Evolutionary conservation across 352 stramenopile genomes (phyloP), one percentile per base, ranked within the genome.

Genomic region (Blastocystis sp.): DNA sequence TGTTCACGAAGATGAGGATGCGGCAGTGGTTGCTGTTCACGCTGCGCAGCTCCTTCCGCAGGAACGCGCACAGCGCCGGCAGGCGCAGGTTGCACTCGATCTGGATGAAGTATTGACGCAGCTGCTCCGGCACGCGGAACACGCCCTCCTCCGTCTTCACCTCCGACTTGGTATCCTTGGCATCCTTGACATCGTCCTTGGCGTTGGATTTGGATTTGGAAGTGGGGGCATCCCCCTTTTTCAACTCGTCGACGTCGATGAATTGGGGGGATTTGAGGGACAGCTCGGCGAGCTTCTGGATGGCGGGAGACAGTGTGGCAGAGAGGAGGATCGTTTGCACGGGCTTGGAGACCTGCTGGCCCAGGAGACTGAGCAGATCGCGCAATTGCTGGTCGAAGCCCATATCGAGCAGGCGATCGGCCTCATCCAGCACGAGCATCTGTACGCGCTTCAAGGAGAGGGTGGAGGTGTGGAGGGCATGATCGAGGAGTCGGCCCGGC

Each of bases 1-100:
- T 98, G 5, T 94, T 96, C 90, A 98, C 93, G 90, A 99, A 99
- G 1, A 98, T 94, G 52, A 99, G 93, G 40, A 97, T 93, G 45
- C 92, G 92, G 56, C 88, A 61, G 74, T 71, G 40, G n/a, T 66
- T 11, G 0, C n/a, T 28, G 19, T 77, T 79, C 43, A 66, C 59
- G 17, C n/a, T 45, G 21, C 76, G 79, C 64, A 81, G 59, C 41
- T 86, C 79, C 40, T 71, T 82, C 7, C 62, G 70, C 60, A 98
- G 89, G 89, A 98, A 98, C 48, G 93, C 94, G 76, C 94, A 93
- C 41, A 98, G 89, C 0, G 94, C 93, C 70, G 93, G 93, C 11
- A 98, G 91, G n/a, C 95, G 91, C 28, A 96, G 92, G 91, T 98
- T 98, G 7, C 94, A 93, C 53, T 92, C 95, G 4, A 98, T 94